Percentiles rank a stretch among this genome's conserved stretches.
These are phyloP conservation scores for Pleurotus giganteus DNA, from an alignment of 768 basidiomycete species.

Conservation along the genomic window DNA sequence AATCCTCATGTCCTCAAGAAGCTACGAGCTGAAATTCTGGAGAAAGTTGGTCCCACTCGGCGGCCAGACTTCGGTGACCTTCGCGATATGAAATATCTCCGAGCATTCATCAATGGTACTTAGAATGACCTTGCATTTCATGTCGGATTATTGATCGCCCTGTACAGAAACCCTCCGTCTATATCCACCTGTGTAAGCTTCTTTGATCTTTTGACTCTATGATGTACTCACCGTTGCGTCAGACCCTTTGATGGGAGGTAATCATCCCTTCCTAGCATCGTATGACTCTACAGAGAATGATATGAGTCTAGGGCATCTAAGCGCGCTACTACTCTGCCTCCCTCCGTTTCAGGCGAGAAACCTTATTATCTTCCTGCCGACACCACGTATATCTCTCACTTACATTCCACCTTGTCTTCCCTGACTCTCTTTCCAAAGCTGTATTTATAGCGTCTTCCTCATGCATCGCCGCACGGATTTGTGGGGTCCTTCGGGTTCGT, in stretches of 20 bases:
- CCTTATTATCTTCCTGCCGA: neutral
- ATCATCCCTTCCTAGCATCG: neutral
- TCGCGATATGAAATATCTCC: slow-evolving; percentile 55
- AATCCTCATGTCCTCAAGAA: slow-evolving; percentile 45
- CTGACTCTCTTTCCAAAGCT: slow-evolving; percentile 21
- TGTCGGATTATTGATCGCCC: slow-evolving; percentile 1
- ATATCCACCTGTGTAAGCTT: slow-evolving; percentile 47
- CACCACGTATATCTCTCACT: neutral
- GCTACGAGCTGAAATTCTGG: slow-evolving; percentile 50
- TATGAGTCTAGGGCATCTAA: neutral
- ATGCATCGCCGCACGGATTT: slow-evolving; percentile 64
- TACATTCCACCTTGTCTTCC: neutral
- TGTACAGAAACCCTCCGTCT: slow-evolving; percentile 48
- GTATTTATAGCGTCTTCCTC: slow-evolving; percentile 45
- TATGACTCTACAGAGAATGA: neutral
- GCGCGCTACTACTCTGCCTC: neutral
- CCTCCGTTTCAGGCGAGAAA: neutral
- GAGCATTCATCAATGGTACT: slow-evolving; percentile 55
- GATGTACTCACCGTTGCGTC: neutral
- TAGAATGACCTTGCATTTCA: neutral
- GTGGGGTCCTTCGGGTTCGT: slow-evolving; percentile 66
- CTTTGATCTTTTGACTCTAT: neutral
- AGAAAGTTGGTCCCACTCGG: slow-evolving; percentile 38
- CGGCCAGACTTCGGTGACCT: slow-evolving; percentile 55
- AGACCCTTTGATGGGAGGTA: slow-evolving; percentile 37